Percentiles rank a stretch among this genome's conserved stretches.
Evolutionary conservation across 176 grass and related monocot species (phyloP).

Genomic region (Dactylis glomerata): DNA sequence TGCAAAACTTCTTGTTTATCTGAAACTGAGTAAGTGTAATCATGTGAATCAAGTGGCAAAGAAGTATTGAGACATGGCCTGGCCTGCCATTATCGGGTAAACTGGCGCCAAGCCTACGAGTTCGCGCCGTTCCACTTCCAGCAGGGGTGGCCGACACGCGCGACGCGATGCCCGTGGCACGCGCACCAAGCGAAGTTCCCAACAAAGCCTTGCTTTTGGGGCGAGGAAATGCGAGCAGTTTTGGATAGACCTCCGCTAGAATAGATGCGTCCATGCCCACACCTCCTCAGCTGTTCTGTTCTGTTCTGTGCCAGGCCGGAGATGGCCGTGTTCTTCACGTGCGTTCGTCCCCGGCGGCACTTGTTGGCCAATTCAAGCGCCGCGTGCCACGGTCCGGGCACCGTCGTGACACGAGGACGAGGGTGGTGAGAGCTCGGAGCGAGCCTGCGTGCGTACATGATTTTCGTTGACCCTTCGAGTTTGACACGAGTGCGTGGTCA

Average conservation of each 20-base stretch:
- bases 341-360: not conserved
- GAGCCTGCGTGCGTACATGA: too few relatives aligned
- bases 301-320: not conserved
- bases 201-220: not conserved
- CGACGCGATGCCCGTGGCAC: slow-evolving; percentile 9
- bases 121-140: not conserved
- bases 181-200: not conserved
- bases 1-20: too few relatives aligned
- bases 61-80: too few relatives aligned
- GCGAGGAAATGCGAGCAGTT: not conserved
- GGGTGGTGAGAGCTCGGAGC: too few relatives aligned
- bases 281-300: not conserved
- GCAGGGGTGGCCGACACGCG: slow-evolving; percentile 35
- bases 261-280: not conserved
- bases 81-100: slow-evolving; percentile 11
- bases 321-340: not conserved
- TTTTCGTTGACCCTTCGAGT: too few relatives aligned
- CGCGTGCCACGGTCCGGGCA: not conserved
- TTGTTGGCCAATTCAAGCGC: not conserved
- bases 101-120: not conserved
- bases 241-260: not conserved
- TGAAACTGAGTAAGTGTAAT: too few relatives aligned
- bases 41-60: too few relatives aligned
- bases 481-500: too few relatives aligned
- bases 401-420: not conserved